Percentiles rank a stretch among this genome's conserved stretches.
phyloP scores from a whole-genome alignment of 208 protist species.

The Leishmania aethiopica region DNA sequence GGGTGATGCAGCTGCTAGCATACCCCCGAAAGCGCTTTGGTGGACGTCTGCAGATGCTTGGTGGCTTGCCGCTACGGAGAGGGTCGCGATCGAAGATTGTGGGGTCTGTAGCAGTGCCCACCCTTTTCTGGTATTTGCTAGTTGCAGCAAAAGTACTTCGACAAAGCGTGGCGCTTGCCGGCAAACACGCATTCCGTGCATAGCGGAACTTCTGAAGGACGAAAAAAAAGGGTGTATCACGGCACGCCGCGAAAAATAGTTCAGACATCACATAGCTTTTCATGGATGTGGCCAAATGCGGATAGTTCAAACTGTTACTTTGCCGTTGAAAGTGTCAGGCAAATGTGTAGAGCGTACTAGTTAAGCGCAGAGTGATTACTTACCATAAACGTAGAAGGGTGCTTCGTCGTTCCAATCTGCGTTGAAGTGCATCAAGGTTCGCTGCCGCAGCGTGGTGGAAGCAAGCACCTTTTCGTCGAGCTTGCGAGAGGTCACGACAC shows the following conservation, averaged over 20 bases:
- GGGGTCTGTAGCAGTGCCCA: background rate
- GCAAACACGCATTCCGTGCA: background rate
- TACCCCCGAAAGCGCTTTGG: background rate
- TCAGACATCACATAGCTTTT: background rate
- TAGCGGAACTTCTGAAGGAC: background rate
- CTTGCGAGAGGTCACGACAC: conserved; percentile 80
- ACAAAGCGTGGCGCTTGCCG: background rate
- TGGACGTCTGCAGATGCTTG: background rate
- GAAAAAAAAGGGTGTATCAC: background rate
- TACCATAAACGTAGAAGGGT: conserved; percentile 78
- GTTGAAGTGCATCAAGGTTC: conserved; percentile 53
- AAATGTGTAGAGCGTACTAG: background rate
- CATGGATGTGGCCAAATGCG: background rate
- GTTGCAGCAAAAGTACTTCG: no score
- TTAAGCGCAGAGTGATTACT: background rate
- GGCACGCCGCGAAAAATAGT: background rate
- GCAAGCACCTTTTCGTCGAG: conserved; percentile 52
- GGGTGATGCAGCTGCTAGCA: background rate
- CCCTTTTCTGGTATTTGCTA: background rate
- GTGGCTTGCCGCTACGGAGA: conserved; percentile 1
- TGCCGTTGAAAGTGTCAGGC: background rate
- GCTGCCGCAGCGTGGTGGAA: conserved; percentile 35
- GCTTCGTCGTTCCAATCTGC: conserved; percentile 83
- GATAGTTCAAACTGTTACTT: background rate
- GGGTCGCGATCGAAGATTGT: background rate